Base-by-base conservation (phyloP, 768 basidiomycete species). In the Cystofilobasidium capitatum region DNA sequence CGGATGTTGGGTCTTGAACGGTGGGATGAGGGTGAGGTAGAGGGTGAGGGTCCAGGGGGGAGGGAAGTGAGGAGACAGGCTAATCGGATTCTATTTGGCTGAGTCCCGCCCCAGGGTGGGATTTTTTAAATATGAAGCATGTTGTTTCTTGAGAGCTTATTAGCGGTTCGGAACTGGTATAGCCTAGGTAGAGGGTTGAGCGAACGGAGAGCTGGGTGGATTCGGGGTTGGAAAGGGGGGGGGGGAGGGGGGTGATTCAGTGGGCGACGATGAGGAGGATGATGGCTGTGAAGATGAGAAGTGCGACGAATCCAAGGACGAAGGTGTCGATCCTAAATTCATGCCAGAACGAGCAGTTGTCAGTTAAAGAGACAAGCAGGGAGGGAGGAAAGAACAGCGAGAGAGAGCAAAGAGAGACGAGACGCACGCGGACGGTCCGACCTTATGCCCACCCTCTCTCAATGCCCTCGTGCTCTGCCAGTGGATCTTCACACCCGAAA, bases 1-100 rank as follows among this genome's bases (percentile, higher is more conserved):
- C 44, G 58, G 7, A 35, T 60, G 58, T 44, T 66, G 16, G 65
- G 65, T 3, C 26, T 66, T 26, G 65, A 59, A 36, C 33, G 22
- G n/a, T 60, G 49, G 4, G 45, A 58, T 5, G 51, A 55, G 51
- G 14, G 33, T 3, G 51, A 31, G 42, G 22, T 49, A 3, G 65
- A 51, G 33, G 58, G 58, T 36, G 55, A 42, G 36, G 40, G 45
- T 24, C 20, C 14, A 35, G 62, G 47, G 12, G 62, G 54, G 62
- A 63, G 42, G 31, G 65, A 35, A 36, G 42, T 66, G 29, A n/a
- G 44, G 2, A 22, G 31, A 37, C 24, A 39, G 51, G 51, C 51
- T 3, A 55, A 55, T 17, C 29, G 29, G 29, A 33, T 55, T 16
- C 51, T 55, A 17, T 55, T 55, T 33, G 29, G 31, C 31, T 55